These are phyloP conservation scores for Beauveria brongniartii DNA, from an alignment of 2,329 filamentous ascomycete genomes.

Conservation along the genomic window DNA sequence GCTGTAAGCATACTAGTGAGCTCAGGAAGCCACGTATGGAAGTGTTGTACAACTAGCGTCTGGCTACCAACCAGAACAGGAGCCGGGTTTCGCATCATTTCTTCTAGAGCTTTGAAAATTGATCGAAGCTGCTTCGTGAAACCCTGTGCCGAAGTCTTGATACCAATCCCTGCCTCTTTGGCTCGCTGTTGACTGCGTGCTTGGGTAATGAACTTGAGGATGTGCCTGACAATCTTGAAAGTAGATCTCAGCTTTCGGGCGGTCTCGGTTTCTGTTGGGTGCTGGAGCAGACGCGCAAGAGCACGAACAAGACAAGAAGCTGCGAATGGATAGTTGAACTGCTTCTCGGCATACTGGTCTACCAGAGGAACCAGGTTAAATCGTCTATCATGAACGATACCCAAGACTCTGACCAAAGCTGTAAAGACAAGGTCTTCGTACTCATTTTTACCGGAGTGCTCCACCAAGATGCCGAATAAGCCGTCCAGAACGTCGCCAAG, in stretches of 20 bases:
- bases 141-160: slow-evolving; percentile 60
- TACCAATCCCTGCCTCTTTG: slow-evolving; percentile 84
- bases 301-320: slow-evolving; percentile 82
- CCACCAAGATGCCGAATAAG: slow-evolving; percentile 83
- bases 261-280: slow-evolving; percentile 73
- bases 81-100: slow-evolving; percentile 79
- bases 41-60: slow-evolving; percentile 89
- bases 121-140: slow-evolving; percentile 78
- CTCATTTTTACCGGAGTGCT: slow-evolving; percentile 84
- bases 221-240: slow-evolving; percentile 88
- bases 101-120: slow-evolving; percentile 85
- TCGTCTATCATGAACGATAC: slow-evolving; percentile 87
- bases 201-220: slow-evolving; percentile 91
- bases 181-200: slow-evolving; percentile 76
- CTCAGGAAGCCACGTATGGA: slow-evolving; percentile 95
- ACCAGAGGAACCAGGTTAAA: slow-evolving; percentile 89
- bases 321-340: slow-evolving; percentile 89
- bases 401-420: slow-evolving; percentile 78
- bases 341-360: slow-evolving; percentile 79
- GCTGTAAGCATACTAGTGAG: slow-evolving; percentile 66
- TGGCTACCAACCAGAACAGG: slow-evolving; percentile 88
- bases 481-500: slow-evolving; percentile 83
- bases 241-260: slow-evolving; percentile 81
- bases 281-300: slow-evolving; percentile 74
- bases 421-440: slow-evolving; percentile 91